These are phyloP conservation scores for Mimosa bimucronata DNA, from an alignment of 306 rosid genomes.

Conservation along the genomic window DNA sequence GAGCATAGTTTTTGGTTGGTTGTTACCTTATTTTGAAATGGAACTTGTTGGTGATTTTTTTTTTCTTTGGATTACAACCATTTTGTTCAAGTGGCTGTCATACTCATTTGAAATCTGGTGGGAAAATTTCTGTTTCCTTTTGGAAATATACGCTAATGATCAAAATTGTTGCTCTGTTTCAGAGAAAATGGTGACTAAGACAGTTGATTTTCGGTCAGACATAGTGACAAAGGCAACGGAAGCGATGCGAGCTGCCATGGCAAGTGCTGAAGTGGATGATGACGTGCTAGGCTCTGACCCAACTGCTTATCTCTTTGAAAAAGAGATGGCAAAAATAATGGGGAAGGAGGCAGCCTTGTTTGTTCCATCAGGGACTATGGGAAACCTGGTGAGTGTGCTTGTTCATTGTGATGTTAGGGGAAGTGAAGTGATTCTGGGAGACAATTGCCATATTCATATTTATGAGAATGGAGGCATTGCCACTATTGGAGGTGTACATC, in stretches of 20 bases:
- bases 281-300: slow-evolving; percentile 81
- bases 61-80: neutral
- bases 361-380: slow-evolving; percentile 98
- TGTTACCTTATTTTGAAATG: slow-evolving; percentile 19
- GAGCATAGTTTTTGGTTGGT: neutral
- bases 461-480: slow-evolving; percentile 93
- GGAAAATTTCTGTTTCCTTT: neutral
- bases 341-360: slow-evolving; percentile 92
- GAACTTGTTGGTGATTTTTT: neutral
- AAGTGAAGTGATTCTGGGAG: slow-evolving; percentile 89
- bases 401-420: slow-evolving; percentile 88
- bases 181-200: slow-evolving; percentile 67
- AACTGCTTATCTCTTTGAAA: slow-evolving; percentile 66
- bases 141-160: neutral
- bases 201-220: slow-evolving; percentile 87
- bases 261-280: slow-evolving; percentile 85
- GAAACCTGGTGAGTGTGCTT: slow-evolving; percentile 87
- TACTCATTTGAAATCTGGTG: slow-evolving; percentile 19
- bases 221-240: slow-evolving; percentile 88
- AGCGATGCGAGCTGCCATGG: slow-evolving; percentile 86
- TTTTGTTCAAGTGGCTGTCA: slow-evolving; percentile 29
- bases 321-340: slow-evolving; percentile 71
- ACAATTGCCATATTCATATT: slow-evolving; percentile 74
- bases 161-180: slow-evolving; percentile 32
- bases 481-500: slow-evolving; percentile 92